Evolutionary conservation across 2,329 filamentous ascomycete genomes (phyloP), one percentile per base, ranked within the genome.

Genomic region (Penicillium palitans): DNA sequence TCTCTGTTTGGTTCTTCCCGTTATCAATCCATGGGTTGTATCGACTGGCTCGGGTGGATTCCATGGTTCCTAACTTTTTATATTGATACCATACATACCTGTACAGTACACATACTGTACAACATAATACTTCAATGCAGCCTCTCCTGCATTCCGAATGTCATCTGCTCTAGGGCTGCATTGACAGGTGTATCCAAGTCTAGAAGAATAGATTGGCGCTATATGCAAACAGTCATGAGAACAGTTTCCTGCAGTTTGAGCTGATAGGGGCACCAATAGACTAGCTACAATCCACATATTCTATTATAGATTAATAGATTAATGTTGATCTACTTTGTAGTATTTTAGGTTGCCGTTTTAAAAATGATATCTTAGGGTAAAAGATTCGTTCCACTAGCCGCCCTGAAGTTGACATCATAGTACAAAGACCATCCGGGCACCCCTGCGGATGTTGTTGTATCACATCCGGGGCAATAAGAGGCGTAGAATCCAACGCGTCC

Each of bases 1-100:
- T 44, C 24, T 42, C 9, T 21, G 17, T 57, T 46, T 56, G 54
- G 54, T 39, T 39, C 42, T 52, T 60, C 55, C 55, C 58, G 51
- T 10, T 41, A 0, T 57, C 17, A 13, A 44, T 19, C 58, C 58
- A 60, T 50, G 58, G 58, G 19, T 53, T 24, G 21, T 15, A 29
- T 17, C 40, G 3, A 46, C 37, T 39, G 49, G 33, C n/a, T 33
- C 37, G 42, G 55, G 21, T 10, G 31, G 9, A 27, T 44, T 50
- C 54, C 54, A 52, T 52, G 54, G 54, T 57, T 52, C 31, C 12
- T 24, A 33, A 0, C 10, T 31, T 17, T 17, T 31, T 40, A 40
- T 40, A 25, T 31, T 37, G 21, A 29, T 52, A 25, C 39, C 21
- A 17, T 21, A 21, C 29, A 29, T 31, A 31, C 29, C 12, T 12